Conservation (phyloP, 2,329 filamentous ascomycete species). For the Fusarium albidum region DNA sequence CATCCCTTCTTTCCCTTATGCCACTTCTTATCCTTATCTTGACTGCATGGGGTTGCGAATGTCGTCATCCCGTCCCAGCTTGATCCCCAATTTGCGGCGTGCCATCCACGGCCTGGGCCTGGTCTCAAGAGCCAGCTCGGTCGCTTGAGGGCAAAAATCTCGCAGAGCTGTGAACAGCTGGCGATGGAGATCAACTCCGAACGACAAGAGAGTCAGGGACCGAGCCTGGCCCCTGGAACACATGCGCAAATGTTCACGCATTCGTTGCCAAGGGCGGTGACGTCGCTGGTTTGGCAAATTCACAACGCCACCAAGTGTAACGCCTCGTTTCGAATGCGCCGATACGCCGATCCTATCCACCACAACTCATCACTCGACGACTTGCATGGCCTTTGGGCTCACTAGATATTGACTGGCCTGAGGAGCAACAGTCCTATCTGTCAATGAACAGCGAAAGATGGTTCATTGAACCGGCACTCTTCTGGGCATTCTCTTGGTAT, state of each 20-base stretch:
- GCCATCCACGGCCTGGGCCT: not conserved
- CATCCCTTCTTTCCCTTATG: not conserved
- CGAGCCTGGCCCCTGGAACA: slow-evolving; percentile 22
- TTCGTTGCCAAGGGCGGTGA: slow-evolving; percentile 25
- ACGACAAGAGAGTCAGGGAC: slow-evolving; percentile 14
- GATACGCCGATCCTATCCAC: slow-evolving; percentile 7
- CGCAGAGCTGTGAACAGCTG: slow-evolving; percentile 18
- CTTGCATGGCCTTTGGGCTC: not conserved
- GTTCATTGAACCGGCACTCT: slow-evolving; percentile 8
- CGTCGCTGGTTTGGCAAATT: slow-evolving; percentile 29
- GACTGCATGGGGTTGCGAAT: slow-evolving; percentile 3
- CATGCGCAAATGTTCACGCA: slow-evolving; percentile 16
- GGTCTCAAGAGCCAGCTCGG: not conserved
- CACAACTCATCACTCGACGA: slow-evolving; percentile 2
- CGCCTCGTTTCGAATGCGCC: slow-evolving; percentile 5
- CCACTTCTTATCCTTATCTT: slow-evolving; percentile 3
- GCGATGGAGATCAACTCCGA: slow-evolving; percentile 8
- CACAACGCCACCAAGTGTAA: slow-evolving; percentile 26
- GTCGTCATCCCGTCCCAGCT: slow-evolving; percentile 4
- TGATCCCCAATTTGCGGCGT: not conserved
- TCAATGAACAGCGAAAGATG: slow-evolving; percentile 21
- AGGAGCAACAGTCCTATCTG: slow-evolving; percentile 12
- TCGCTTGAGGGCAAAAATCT: slow-evolving; percentile 12
- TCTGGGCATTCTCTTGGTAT: slow-evolving; percentile 24
- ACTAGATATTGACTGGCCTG: slow-evolving; percentile 4